These are phyloP conservation scores for Pythium aristosporum DNA, from an alignment of 352 stramenopile species.

Conservation along the genomic window DNA sequence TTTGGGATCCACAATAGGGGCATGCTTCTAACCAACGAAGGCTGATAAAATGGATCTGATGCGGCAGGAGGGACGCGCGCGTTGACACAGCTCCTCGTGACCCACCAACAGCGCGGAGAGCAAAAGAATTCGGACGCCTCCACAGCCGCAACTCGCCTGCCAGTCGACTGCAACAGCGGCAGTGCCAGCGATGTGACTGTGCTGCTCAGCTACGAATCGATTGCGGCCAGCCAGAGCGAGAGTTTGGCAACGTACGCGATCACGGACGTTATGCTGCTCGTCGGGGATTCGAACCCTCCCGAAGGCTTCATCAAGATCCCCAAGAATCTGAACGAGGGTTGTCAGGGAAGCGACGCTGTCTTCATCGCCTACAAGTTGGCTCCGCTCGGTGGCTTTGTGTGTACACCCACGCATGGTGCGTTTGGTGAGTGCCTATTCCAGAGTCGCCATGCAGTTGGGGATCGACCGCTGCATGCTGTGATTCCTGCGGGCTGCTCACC, in stretches of 20 bases:
- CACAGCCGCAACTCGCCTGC: background rate
- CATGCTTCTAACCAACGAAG: too few species aligned
- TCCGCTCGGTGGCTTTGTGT: conserved; percentile 61
- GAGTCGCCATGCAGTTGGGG: conserved; percentile 28
- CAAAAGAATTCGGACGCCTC: background rate
- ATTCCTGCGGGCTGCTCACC: conserved; percentile 6
- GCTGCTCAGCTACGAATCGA: conserved; percentile 33
- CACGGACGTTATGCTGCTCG: conserved; percentile 52
- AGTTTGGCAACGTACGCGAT: conserved; percentile 46
- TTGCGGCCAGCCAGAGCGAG: conserved; percentile 26
- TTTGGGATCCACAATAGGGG: too few species aligned
- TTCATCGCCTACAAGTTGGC: conserved; percentile 58
- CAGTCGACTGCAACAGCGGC: conserved; percentile 36
- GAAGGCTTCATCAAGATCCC: conserved; percentile 50
- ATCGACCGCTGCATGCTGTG: background rate
- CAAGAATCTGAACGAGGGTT: conserved; percentile 54
- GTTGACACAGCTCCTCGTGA: conserved; percentile 5
- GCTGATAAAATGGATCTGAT: background rate
- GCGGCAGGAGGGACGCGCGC: conserved; percentile 1
- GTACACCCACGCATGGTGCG: conserved; percentile 47
- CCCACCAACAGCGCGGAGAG: conserved; percentile 13
- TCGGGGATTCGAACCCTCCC: conserved; percentile 31
- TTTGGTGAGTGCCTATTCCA: conserved; percentile 77
- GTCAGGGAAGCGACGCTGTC: conserved; percentile 27
- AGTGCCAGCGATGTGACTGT: conserved; percentile 28